Evolutionary conservation across 352 stramenopile genomes (phyloP).

Genomic region (Pythium utonaiense): DNA sequence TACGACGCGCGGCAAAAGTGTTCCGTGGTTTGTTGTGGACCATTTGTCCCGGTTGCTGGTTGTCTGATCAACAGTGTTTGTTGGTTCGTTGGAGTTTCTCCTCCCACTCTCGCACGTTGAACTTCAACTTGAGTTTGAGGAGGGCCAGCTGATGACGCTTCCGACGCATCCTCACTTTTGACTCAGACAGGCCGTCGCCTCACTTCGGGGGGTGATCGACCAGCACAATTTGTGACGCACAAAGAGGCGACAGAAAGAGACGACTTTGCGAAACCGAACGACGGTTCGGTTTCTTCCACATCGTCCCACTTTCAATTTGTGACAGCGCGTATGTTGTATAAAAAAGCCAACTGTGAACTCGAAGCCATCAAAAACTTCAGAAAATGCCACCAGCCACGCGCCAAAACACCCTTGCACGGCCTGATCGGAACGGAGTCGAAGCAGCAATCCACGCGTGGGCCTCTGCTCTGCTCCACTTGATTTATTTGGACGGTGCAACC

Average conservation of each 20-base stretch:
- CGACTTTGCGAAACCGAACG: background rate
- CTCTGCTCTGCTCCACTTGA: background rate
- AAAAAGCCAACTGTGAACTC: background rate
- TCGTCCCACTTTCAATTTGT: background rate
- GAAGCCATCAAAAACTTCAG: background rate
- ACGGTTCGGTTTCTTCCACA: background rate
- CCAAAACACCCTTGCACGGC: too few relatives aligned
- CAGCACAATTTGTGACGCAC: background rate
- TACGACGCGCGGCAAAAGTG: background rate
- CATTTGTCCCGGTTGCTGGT: too few relatives aligned
- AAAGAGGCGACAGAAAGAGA: background rate
- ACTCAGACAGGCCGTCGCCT: background rate
- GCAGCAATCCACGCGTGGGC: background rate
- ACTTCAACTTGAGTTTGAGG: constrained; percentile 20
- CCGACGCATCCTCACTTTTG: background rate
- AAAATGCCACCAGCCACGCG: too few relatives aligned
- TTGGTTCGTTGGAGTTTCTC: too few relatives aligned
- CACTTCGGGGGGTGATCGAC: background rate
- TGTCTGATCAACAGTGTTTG: background rate
- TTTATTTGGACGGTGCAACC: background rate
- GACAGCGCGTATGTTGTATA: background rate
- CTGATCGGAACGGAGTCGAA: background rate
- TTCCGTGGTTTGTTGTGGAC: too few relatives aligned
- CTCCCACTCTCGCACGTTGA: constrained; percentile 10
- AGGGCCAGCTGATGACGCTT: constrained; percentile 8